These are phyloP conservation scores for Fusarium oligoseptatum DNA, from an alignment of 2,329 filamentous ascomycete genomes.

Conservation along the genomic window DNA sequence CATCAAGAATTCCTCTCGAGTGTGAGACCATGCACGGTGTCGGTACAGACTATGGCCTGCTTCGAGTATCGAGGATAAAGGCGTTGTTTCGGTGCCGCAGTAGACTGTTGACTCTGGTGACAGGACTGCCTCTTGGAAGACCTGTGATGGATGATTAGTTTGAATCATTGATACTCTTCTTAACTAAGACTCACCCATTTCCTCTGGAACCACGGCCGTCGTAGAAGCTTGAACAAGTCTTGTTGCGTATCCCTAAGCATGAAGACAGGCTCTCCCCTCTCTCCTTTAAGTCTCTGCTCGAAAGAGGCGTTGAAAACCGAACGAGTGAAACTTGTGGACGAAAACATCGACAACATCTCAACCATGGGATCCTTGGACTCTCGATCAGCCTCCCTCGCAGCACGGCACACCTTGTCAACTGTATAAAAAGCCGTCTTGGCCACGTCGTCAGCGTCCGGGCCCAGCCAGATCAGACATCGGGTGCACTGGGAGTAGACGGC, in stretches of 20 bases:
- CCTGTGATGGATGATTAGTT: background rate
- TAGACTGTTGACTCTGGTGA: background rate
- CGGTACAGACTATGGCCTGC: background rate
- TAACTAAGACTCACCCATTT: background rate
- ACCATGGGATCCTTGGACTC: background rate
- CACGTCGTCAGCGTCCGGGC: background rate
- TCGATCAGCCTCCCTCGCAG: background rate
- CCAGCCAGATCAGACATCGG: background rate
- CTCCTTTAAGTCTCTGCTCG: background rate
- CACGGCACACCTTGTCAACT: background rate
- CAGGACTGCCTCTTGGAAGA: background rate
- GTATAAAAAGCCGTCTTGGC: background rate
- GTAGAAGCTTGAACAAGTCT: background rate
- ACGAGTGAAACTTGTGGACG: background rate
- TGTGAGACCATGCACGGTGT: background rate
- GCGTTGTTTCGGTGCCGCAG: background rate
- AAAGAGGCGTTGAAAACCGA: background rate
- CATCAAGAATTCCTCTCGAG: background rate
- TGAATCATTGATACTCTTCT: no score
- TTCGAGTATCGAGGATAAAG: background rate
- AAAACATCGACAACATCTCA: background rate
- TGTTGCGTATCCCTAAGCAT: background rate
- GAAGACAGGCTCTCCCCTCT: background rate
- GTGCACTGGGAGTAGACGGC: background rate
- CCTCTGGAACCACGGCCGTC: background rate